Evolutionary conservation across 2,329 filamentous ascomycete genomes (phyloP).

Genomic region (Apiospora marii): DNA sequence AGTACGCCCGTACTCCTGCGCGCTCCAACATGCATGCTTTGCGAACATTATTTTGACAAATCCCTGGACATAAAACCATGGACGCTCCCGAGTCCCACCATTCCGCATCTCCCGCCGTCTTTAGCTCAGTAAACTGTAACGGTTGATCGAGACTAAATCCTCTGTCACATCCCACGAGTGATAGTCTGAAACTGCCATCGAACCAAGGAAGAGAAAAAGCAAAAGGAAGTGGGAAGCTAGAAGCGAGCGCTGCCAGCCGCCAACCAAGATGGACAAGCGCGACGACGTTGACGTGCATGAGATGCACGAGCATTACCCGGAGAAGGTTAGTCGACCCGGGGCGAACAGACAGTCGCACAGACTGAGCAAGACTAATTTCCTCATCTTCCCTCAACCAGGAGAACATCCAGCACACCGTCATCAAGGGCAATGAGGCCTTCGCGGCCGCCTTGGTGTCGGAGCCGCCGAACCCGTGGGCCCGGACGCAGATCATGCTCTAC

Average conservation of each 20-base stretch:
- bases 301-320: conserved; percentile 16
- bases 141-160: not conserved
- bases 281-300: conserved; percentile 7
- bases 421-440: conserved; percentile 61
- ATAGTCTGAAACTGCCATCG: not conserved
- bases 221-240: not conserved
- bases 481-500: conserved; percentile 51
- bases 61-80: conserved; percentile 22
- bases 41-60: not conserved
- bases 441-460: conserved; percentile 63
- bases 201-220: not conserved
- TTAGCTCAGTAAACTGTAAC: not conserved
- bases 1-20: not conserved
- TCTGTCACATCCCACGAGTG: not conserved
- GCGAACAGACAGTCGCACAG: too few relatives aligned
- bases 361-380: not conserved
- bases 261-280: conserved; percentile 15
- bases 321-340: conserved; percentile 18
- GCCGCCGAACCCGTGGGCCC: conserved; percentile 52
- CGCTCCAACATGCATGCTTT: not conserved
- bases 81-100: conserved; percentile 14
- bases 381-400: conserved; percentile 25
- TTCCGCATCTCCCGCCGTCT: not conserved
- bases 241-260: not conserved
- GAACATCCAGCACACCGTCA: conserved; percentile 49